Evolutionary conservation across 2,329 filamentous ascomycete genomes (phyloP).

Genomic region (Aspergillus fischeri): DNA sequence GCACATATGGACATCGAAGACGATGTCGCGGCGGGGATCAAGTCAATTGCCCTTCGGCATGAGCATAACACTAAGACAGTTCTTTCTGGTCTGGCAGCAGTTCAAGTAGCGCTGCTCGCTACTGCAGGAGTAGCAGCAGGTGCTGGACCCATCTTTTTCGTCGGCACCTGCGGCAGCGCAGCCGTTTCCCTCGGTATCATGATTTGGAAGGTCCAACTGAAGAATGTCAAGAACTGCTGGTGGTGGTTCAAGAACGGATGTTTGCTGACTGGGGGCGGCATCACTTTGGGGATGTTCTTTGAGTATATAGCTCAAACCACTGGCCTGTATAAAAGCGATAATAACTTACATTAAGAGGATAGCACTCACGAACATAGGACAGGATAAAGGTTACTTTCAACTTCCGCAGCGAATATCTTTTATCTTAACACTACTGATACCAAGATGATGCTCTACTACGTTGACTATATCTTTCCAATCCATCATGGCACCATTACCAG

Average conservation of each 20-base stretch:
- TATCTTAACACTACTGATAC: neutral
- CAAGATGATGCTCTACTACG: slow-evolving; percentile 51
- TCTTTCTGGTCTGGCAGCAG: slow-evolving; percentile 37
- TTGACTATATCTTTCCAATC: slow-evolving; percentile 72
- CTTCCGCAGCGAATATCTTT: neutral
- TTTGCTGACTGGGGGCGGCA: slow-evolving; percentile 58
- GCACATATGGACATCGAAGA: slow-evolving; percentile 51
- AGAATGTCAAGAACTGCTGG: slow-evolving; percentile 57
- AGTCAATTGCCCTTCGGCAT: slow-evolving; percentile 48
- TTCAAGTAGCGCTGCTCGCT: slow-evolving; percentile 42
- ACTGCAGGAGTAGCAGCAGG: slow-evolving; percentile 46
- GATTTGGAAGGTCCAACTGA: slow-evolving; percentile 56
- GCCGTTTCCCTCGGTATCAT: slow-evolving; percentile 52
- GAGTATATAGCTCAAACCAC: slow-evolving; percentile 47
- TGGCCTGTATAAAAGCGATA: slow-evolving; percentile 20
- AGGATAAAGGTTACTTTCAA: neutral
- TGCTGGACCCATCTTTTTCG: slow-evolving; percentile 56
- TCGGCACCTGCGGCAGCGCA: slow-evolving; percentile 56
- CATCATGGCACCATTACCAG: slow-evolving; percentile 77
- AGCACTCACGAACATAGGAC: neutral
- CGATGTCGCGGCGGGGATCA: slow-evolving; percentile 48
- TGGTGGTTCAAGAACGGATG: slow-evolving; percentile 63
- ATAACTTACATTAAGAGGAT: neutral
- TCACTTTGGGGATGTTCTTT: slow-evolving; percentile 51
- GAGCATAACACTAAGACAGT: slow-evolving; percentile 45